These are phyloP conservation scores for Stephanodiscus triporus DNA, from an alignment of 108 stramenopile species.

Conservation along the genomic window DNA sequence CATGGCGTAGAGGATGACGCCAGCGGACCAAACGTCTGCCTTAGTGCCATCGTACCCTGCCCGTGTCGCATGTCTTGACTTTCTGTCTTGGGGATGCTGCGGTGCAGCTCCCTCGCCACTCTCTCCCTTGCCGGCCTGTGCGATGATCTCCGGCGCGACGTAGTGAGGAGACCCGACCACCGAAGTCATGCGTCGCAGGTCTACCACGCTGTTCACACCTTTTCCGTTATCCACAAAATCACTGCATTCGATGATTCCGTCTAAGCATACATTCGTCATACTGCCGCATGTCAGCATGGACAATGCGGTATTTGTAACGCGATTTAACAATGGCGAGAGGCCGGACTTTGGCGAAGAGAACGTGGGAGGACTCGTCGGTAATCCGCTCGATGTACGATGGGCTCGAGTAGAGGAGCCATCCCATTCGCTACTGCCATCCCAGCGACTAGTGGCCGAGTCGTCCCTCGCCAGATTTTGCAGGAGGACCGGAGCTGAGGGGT, in stretches of 20 bases:
- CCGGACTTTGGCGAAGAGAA: slow-evolving; percentile 15
- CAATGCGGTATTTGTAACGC: slow-evolving; percentile 59
- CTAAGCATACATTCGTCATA: slow-evolving; percentile 49
- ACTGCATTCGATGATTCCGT: slow-evolving; percentile 18
- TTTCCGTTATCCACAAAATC: slow-evolving; percentile 29
- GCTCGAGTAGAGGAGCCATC: slow-evolving; percentile 1
- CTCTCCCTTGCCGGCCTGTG: slow-evolving; percentile 60
- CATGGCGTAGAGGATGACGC: slow-evolving; percentile 92
- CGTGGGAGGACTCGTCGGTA: slow-evolving; percentile 33
- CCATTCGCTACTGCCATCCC: slow-evolving; percentile 33
- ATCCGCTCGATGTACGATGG: slow-evolving; percentile 11
- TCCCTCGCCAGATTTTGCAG: slow-evolving; percentile 12
- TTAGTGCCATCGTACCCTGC: slow-evolving; percentile 88
- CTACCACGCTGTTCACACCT: slow-evolving; percentile 23
- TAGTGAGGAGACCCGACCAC: slow-evolving; percentile 93
- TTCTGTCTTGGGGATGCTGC: slow-evolving; percentile 22
- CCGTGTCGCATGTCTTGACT: slow-evolving; percentile 20
- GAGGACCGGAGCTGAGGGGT: neutral
- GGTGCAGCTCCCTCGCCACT: neutral
- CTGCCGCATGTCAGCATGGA: slow-evolving; percentile 78
- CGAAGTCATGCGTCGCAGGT: slow-evolving; percentile 82
- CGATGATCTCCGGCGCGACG: slow-evolving; percentile 91
- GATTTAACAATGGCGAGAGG: slow-evolving; percentile 36
- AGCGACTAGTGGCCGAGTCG: slow-evolving; percentile 27
- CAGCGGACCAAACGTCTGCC: slow-evolving; percentile 95